Evolutionary conservation across 441 rosid genomes (phyloP), one percentile per base, ranked within the genome.

Genomic region (Isatis lusitanica): DNA sequence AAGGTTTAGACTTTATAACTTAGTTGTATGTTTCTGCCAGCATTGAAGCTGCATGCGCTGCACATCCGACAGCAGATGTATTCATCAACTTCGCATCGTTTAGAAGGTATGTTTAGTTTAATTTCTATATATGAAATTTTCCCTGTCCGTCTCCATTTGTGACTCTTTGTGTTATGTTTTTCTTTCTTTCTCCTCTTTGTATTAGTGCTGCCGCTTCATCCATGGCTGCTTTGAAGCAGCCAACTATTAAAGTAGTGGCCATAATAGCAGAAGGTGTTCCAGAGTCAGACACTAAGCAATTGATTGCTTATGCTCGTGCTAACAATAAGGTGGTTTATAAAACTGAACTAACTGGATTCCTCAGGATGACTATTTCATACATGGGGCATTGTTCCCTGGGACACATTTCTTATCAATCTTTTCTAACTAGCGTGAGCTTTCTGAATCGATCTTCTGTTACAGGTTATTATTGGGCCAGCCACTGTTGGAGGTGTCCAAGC

Each of bases 211-310:
- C 98, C 75, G 95, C 97, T 70, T 94, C 98, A 9, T 94, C 98
- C 74, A 82, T 92, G 96, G 80, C 95, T 80, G 98, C 97, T 77
- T 82, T 94, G 79, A 94, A 90, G 66, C 98, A 92, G 75, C 95
- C 98, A 69, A 94, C 98, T 70, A 84, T 92, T 67, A 85, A 96
- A 70, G 94, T 94, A 44, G 97, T 92, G 59, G 97, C 97, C 63
- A 94, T 94, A 53, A 94, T 94, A 69, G 98, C 98, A 48, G 98
- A 94, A 83, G 98, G 98, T 78, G 97, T 94, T 81, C 98, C 98
- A 0, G 96, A 94, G 82, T 83, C 97, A 1, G 97, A 94, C 78
- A 70, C 98, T 82, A 92, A 94, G 70, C 94, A 94, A 62, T 76
- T 94, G 81, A 90, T 94, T 85, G 89, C 91, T 28, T 92, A 80